Conservation (phyloP, 192 early-diverging fungal species). For the Anaeromyces robustus region DNA sequence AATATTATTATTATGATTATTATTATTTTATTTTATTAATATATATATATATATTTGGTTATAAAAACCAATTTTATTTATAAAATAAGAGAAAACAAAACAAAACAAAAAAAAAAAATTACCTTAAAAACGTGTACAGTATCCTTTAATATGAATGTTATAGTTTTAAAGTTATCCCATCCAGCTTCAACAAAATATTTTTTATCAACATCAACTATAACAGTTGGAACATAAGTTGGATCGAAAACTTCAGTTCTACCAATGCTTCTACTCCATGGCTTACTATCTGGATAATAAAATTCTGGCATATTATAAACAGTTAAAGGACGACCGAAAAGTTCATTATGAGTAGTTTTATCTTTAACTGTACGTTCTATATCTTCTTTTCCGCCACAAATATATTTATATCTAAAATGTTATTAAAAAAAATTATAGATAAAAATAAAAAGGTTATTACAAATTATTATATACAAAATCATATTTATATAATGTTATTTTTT, state of each 20-base stretch:
- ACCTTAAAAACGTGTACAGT: background rate
- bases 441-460: too few species aligned
- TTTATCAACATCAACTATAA: background rate
- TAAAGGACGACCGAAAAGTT: background rate
- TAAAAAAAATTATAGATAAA: too few species aligned
- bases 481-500: too few species aligned
- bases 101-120: background rate
- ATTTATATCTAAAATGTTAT: background rate
- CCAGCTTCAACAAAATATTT: background rate
- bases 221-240: background rate
- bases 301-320: background rate
- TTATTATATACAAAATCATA: too few species aligned
- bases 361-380: background rate
- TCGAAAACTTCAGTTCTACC: background rate
- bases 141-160: background rate
- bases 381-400: background rate
- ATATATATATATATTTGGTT: background rate
- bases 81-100: too few species aligned
- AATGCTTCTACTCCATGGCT: background rate
- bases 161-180: background rate
- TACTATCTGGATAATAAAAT: background rate
- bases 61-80: too few species aligned
- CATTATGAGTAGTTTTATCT: background rate
- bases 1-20: too few species aligned
- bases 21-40: too few species aligned